Evolutionary conservation across 2,329 filamentous ascomycete genomes (phyloP).

Genomic region (Epichloe elymi): DNA sequence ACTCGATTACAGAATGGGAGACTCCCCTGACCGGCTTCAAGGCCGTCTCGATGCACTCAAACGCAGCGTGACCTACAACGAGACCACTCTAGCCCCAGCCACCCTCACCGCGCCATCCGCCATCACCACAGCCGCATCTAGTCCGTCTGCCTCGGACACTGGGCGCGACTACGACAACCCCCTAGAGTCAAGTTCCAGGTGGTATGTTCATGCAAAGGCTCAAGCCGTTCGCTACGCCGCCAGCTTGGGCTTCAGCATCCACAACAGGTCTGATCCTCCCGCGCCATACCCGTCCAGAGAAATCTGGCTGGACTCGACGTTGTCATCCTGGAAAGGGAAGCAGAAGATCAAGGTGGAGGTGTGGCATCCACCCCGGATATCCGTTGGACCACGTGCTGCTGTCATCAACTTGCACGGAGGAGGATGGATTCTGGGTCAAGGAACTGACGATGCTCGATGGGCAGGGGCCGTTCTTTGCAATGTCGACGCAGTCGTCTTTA

Average conservation of each 20-base stretch:
- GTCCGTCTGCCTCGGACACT: conserved; percentile 18
- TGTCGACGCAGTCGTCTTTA: conserved; percentile 45
- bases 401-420: conserved; percentile 57
- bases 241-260: conserved; percentile 28
- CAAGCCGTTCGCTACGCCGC: conserved; percentile 31
- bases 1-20: background rate
- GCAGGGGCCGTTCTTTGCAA: conserved; percentile 37
- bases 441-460: conserved; percentile 51
- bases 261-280: conserved; percentile 27
- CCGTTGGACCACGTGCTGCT: conserved; percentile 30
- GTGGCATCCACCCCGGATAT: conserved; percentile 24
- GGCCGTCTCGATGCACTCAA: conserved; percentile 7
- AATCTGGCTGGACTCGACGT: conserved; percentile 30
- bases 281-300: conserved; percentile 25
- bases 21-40: background rate
- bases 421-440: conserved; percentile 50
- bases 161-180: conserved; percentile 29
- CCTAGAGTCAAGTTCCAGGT: conserved; percentile 29
- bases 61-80: conserved; percentile 3
- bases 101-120: conserved; percentile 5
- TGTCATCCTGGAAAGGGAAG: conserved; percentile 22
- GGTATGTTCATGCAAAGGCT: conserved; percentile 29
- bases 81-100: background rate
- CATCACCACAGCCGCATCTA: conserved; percentile 14
- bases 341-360: conserved; percentile 35